Percentiles rank a stretch among this genome's conserved stretches.
These are phyloP conservation scores for Penicillium steckii DNA, from an alignment of 495 filamentous ascomycete species.

Conservation along the genomic window DNA sequence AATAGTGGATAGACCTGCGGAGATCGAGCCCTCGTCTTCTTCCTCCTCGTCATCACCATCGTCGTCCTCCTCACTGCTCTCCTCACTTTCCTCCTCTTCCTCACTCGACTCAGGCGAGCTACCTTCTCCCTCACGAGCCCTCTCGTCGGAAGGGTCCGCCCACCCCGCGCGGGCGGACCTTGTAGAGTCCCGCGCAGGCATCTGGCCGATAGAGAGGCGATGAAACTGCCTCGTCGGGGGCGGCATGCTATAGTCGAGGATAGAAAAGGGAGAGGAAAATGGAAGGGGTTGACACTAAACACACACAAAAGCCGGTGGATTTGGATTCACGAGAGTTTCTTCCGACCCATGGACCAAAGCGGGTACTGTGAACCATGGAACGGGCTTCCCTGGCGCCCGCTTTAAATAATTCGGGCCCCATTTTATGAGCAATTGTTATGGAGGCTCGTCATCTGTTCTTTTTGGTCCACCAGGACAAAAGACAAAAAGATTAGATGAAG, in stretches of 20 bases:
- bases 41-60: slow-evolving; percentile 6
- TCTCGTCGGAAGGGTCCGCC: slow-evolving; percentile 21
- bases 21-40: slow-evolving; percentile 11
- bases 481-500: too few relatives aligned
- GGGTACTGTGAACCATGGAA: slow-evolving; percentile 39
- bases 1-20: slow-evolving; percentile 22
- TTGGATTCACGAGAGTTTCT: slow-evolving; percentile 31
- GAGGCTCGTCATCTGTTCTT: too few relatives aligned
- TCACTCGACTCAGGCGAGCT: slow-evolving; percentile 11
- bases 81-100: slow-evolving; percentile 11
- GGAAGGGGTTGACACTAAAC: too few relatives aligned
- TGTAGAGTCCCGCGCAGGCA: slow-evolving; percentile 29
- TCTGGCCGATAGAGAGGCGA: slow-evolving; percentile 37
- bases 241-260: slow-evolving; percentile 28
- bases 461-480: too few relatives aligned
- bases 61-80: slow-evolving; percentile 18
- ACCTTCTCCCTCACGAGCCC: slow-evolving; percentile 4
- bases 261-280: background rate
- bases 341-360: slow-evolving; percentile 41
- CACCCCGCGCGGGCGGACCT: slow-evolving; percentile 20
- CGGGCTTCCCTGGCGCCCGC: slow-evolving; percentile 23
- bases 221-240: slow-evolving; percentile 42
- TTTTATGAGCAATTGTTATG: too few relatives aligned
- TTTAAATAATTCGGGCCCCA: slow-evolving; percentile 27
- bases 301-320: background rate